These are phyloP conservation scores for Zopfia rhizophila DNA, from an alignment of 2,329 filamentous ascomycete genomes.

Conservation along the genomic window DNA sequence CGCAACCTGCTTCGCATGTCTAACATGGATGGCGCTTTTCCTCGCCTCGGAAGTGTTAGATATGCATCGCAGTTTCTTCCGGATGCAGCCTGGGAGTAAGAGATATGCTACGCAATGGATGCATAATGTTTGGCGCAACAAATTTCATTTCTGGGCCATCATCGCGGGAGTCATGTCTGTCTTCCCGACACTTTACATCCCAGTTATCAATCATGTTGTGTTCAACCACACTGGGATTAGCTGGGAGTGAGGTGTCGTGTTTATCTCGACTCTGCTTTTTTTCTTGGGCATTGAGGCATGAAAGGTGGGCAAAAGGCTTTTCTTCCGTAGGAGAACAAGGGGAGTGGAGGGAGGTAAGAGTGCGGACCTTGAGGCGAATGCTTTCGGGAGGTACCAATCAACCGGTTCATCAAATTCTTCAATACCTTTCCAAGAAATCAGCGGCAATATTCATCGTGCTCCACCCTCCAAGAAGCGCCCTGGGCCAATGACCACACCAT, in stretches of 20 bases:
- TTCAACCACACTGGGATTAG: slow-evolving; percentile 70
- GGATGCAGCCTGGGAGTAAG: slow-evolving; percentile 71
- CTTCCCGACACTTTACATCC: slow-evolving; percentile 65
- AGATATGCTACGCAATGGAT: slow-evolving; percentile 71
- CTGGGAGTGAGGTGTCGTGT: slow-evolving; percentile 73
- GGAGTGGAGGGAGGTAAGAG: too few species aligned
- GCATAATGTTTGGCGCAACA: slow-evolving; percentile 72
- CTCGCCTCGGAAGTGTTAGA: slow-evolving; percentile 79
- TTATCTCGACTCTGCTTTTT: slow-evolving; percentile 67
- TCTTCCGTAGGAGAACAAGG: slow-evolving; percentile 13
- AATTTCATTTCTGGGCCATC: slow-evolving; percentile 61
- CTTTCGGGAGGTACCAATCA: neutral
- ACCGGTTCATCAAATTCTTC: too few species aligned
- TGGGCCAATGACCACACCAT: too few species aligned
- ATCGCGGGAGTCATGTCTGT: slow-evolving; percentile 48
- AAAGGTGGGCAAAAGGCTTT: slow-evolving; percentile 69
- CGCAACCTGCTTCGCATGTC: slow-evolving; percentile 75
- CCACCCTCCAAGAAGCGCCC: too few species aligned
- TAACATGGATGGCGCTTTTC: slow-evolving; percentile 78
- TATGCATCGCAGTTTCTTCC: slow-evolving; percentile 75
- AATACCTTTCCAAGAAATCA: too few species aligned
- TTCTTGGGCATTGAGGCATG: slow-evolving; percentile 69
- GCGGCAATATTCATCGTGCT: too few species aligned
- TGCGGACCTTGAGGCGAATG: neutral
- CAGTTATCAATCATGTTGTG: slow-evolving; percentile 69